Evolutionary conservation across 192 early-diverging fungal genomes (phyloP), one percentile per base, ranked within the genome.

Genomic region (Linnemannia exigua): DNA sequence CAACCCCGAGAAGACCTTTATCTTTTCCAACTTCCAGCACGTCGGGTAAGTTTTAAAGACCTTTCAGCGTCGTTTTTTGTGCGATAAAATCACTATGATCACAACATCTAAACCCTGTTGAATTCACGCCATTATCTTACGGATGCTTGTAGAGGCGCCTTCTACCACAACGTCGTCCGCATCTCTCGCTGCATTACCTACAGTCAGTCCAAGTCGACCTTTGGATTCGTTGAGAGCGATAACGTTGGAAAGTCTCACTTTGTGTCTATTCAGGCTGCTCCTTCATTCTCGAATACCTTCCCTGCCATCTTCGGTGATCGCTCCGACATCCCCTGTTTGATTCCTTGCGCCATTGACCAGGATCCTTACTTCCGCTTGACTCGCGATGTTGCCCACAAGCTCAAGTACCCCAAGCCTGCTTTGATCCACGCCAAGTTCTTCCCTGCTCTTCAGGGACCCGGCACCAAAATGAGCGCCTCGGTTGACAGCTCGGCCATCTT

Each of bases 331-430:
- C 98, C 98, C 7, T 97, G 96, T 86, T 89, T 99, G 89, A 99
- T 99, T 79, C 98, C 98, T 33, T 99, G 97, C 82, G 98, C 97
- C 61, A 98, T 99, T 85, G 98, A 99, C 87, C 98, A 99, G 88
- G 98, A 99, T 84, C 98, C 98, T 68, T 99, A 99, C 90, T 99
- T 99, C 93, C 93, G 98, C 11, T 89, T 99, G 63, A 98, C 98
- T 0, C 94, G 98, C 75, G 98, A 99, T 89, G 97, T 98, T 8
- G 95, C 97, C 20, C 92, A 91, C 74, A 94, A 91, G 67, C 92
- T 99, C 48, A 99, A 99, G 91, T 98, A 98, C 90, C 97, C 95
- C 47, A 99, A 99, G 87, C 98, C 98, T 1, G 85, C 95, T 25
- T 90, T 99, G 74, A 95, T 99, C 80, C 98, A 99, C 84, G 91